Percentiles rank a stretch among this genome's conserved stretches.
Evolutionary conservation across 23 red algal genomes (phyloP).

Genomic region (Gracilariopsis chorda): DNA sequence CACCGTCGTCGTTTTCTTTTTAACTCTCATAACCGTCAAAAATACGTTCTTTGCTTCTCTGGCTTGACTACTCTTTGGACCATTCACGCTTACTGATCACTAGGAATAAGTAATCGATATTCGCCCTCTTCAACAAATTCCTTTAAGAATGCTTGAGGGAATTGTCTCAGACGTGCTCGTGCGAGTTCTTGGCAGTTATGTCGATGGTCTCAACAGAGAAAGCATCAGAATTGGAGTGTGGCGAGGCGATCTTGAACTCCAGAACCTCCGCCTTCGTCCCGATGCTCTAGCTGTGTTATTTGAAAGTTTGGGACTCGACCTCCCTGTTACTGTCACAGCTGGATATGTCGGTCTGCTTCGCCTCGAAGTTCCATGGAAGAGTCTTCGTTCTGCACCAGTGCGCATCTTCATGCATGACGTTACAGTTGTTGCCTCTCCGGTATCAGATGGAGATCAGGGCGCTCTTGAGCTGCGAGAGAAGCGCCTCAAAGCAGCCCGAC

Average conservation of each 20-base stretch:
- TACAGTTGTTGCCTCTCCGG: conserved; percentile 58
- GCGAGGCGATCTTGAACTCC: conserved; percentile 80
- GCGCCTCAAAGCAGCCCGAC: conserved; percentile 63
- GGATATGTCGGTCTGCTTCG: conserved; percentile 73
- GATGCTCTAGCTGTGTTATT: conserved; percentile 81
- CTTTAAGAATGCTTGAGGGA: conserved; percentile 81
- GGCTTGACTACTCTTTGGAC: background rate
- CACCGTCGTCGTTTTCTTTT: too few species aligned
- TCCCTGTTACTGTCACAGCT: conserved; percentile 60
- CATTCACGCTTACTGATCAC: background rate
- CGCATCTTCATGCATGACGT: conserved; percentile 69
- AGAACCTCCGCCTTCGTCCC: conserved; percentile 69
- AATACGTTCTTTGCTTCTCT: too few species aligned
- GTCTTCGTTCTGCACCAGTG: conserved; percentile 75
- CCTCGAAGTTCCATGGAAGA: conserved; percentile 95
- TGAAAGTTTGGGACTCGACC: conserved; percentile 75
- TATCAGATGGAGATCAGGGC: conserved; percentile 51
- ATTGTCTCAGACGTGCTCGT: conserved; percentile 90
- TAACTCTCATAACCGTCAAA: too few species aligned
- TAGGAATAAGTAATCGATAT: too few species aligned
- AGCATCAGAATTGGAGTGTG: conserved; percentile 85
- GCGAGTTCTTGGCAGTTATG: conserved; percentile 91
- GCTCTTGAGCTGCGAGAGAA: conserved; percentile 61
- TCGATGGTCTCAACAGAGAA: conserved; percentile 83
- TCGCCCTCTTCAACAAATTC: background rate